Evolutionary conservation across 1,284 basidiomycete genomes (phyloP), one percentile per base, ranked within the genome.

Genomic region (Fomitopsis palustris): DNA sequence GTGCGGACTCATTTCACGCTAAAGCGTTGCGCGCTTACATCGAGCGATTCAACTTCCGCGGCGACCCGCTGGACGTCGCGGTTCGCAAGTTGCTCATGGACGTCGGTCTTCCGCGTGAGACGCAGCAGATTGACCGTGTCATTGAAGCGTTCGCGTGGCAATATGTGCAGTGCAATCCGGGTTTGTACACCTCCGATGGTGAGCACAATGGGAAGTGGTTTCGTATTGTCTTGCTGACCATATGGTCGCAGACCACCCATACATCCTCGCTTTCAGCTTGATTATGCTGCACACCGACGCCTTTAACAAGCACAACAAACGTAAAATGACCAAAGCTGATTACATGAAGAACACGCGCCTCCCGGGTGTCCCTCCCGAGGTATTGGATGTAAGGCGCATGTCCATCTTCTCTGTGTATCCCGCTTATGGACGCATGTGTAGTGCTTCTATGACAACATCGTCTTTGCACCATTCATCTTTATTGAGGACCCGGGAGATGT

Each of bases 261-360:
- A 99, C 76, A 92, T 99, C 51, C 79, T 99, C 43, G 93, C 96
- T 14, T 99, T 99, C 76, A 98, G 96, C 66, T 80, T 99, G 69
- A 97, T 99, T 72, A 98, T 99, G 95, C 81, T 99, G 49, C 96
- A 98, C 71, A 99, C 97, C 12, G 96, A 99, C 71, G 92, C 91
- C 1, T 99, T 98, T 81, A 99, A 99, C 77, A 93, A 90, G 75
- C 95, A 93, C 65, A 98, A 98, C 75, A 98, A 94, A 76, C 88
- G 89, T 63, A 98, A 98, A 78, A 99, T 99, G 97, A 88, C 90
- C 35, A 97, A 96, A 72, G 79, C 85, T 1, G 95, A 96, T 69
- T 98, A 98, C 70, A 81, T 97, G 63, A 92, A 87, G 75, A 98
- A 98, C 69, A 96, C 95, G 0, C 81, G 84, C 55, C 81, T 96